Evolutionary conservation across 1,284 basidiomycete genomes (phyloP).

Genomic region (Ceratorhiza oryzae-sativae): DNA sequence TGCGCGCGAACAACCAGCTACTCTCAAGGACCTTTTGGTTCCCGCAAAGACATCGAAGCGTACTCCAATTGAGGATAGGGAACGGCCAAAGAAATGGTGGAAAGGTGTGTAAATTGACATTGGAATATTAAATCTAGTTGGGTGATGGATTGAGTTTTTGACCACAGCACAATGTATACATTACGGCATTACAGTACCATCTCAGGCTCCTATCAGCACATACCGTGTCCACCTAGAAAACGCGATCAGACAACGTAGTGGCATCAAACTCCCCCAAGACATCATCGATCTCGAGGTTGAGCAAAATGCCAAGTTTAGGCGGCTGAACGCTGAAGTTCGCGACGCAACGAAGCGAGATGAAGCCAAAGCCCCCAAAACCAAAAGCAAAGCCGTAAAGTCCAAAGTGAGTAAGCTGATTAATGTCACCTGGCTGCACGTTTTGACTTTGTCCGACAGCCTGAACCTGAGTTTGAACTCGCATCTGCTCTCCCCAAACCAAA

Average conservation of each 20-base stretch:
- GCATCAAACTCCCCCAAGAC: constrained; percentile 13
- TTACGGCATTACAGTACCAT: constrained; percentile 4
- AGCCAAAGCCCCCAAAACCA: constrained; percentile 6
- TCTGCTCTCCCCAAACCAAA: neutral
- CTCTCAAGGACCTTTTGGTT: constrained; percentile 13
- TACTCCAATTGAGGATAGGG: constrained; percentile 23
- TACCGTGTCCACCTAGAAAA: constrained; percentile 29
- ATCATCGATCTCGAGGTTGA: constrained; percentile 18
- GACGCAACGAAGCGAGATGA: constrained; percentile 13
- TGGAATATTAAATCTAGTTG: neutral
- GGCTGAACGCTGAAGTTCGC: constrained; percentile 23
- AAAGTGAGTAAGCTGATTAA: neutral
- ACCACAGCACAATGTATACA: constrained; percentile 27
- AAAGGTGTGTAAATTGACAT: neutral
- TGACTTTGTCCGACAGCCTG: neutral
- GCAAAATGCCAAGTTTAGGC: constrained; percentile 31
- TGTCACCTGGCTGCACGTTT: neutral
- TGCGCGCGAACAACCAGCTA: constrained; percentile 17
- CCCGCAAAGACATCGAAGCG: constrained; percentile 27
- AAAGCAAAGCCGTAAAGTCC: neutral
- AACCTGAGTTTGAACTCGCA: neutral
- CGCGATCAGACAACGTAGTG: constrained; percentile 27
- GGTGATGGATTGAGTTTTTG: neutral
- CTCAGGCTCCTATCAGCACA: constrained; percentile 15
- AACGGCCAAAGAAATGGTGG: constrained; percentile 37